Evolutionary conservation across 345 rosid genomes (phyloP).

Genomic region (Citrus inodora): DNA sequence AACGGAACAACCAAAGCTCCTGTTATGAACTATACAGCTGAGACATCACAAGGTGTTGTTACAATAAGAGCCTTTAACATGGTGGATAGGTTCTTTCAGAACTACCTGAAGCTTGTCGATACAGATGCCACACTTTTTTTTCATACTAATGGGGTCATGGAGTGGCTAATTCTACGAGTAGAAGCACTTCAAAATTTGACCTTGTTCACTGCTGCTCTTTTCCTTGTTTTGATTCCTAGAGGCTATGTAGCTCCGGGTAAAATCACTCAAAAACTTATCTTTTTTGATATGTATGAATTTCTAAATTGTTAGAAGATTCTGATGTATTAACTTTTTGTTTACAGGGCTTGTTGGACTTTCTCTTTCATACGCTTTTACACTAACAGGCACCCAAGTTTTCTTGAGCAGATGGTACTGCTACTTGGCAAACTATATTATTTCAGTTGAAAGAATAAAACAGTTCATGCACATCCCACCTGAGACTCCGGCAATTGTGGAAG

Average conservation of each 20-base stretch:
- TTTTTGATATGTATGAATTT: background rate
- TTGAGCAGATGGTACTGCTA: constrained; percentile 57
- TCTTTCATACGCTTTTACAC: constrained; percentile 67
- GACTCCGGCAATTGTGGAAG: constrained; percentile 58
- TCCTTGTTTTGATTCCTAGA: constrained; percentile 68
- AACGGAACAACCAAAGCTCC: constrained; percentile 96
- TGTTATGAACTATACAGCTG: constrained; percentile 78
- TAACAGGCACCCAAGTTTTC: constrained; percentile 54
- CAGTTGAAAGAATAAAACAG: constrained; percentile 75
- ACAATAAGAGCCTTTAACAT: constrained; percentile 82
- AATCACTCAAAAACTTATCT: background rate
- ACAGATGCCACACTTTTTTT: constrained; percentile 71
- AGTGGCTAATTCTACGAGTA: constrained; percentile 72
- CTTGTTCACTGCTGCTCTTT: constrained; percentile 63
- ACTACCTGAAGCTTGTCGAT: constrained; percentile 61
- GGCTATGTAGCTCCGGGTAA: constrained; percentile 55
- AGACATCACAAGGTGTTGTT: constrained; percentile 78
- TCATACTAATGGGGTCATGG: constrained; percentile 71
- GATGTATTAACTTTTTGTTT: background rate
- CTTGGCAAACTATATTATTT: constrained; percentile 60
- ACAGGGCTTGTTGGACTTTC: constrained; percentile 74
- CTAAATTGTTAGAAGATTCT: background rate
- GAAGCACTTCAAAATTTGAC: constrained; percentile 71
- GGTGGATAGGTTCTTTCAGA: constrained; percentile 56
- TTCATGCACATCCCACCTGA: constrained; percentile 60